Evolutionary conservation across 2,329 filamentous ascomycete species (phyloP).

Genomic region (Reticulascus tulasneorum): DNA sequence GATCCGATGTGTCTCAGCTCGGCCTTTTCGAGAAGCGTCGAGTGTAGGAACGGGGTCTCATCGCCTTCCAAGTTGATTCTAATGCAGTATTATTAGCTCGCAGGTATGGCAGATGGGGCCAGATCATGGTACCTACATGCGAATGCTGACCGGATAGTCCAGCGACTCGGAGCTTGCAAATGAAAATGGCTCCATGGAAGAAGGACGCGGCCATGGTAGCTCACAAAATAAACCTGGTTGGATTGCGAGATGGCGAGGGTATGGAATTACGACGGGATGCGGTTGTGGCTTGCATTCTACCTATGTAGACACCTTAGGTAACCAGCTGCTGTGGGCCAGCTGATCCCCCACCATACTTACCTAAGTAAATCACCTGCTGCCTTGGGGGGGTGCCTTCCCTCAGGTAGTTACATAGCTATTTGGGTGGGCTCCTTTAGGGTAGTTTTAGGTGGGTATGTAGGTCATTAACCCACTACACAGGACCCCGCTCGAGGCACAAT

Average conservation of each 20-base stretch:
- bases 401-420: no score
- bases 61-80: slow-evolving; percentile 47
- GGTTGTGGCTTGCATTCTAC: no score
- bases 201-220: no score
- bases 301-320: no score
- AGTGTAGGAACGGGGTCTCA: slow-evolving; percentile 42
- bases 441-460: no score
- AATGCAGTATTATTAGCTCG: slow-evolving; percentile 5
- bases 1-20: slow-evolving; percentile 85
- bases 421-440: no score
- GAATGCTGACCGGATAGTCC: slow-evolving; percentile 65
- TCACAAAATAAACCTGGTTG: neutral
- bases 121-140: slow-evolving; percentile 45
- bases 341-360: neutral
- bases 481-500: slow-evolving; percentile 9
- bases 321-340: no score
- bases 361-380: neutral
- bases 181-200: slow-evolving; percentile 84
- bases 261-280: no score
- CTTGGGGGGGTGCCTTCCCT: no score
- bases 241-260: no score
- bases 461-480: neutral
- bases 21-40: slow-evolving; percentile 71
- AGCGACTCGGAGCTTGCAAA: slow-evolving; percentile 88
- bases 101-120: neutral